Evolutionary conservation across 495 filamentous ascomycete species (phyloP).

Genomic region (Talaromyces liani): DNA sequence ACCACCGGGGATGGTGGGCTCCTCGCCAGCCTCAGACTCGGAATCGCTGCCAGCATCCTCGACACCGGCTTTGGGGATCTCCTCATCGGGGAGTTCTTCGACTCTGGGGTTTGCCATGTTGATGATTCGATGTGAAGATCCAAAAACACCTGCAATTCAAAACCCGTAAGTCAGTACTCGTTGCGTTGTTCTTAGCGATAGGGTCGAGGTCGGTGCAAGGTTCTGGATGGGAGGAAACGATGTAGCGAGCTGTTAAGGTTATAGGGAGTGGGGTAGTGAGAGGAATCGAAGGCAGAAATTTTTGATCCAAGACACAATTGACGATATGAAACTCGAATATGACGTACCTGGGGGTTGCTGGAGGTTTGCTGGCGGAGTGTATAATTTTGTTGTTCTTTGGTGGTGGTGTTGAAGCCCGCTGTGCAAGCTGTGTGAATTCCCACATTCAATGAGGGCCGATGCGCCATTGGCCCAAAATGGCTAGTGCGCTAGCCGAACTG

Average conservation of each 20-base stretch:
- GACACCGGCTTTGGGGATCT: constrained; percentile 58
- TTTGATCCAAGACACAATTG: background rate
- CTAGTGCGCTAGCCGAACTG: constrained; percentile 43
- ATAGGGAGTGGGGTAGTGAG: background rate
- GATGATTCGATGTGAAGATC: constrained; percentile 12
- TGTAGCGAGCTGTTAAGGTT: background rate
- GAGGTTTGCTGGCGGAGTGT: constrained; percentile 28
- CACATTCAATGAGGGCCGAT: constrained; percentile 10
- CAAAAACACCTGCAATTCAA: background rate
- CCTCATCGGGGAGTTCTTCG: constrained; percentile 93
- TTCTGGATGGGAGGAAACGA: background rate
- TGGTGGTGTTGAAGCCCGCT: constrained; percentile 24
- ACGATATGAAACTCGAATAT: constrained; percentile 8
- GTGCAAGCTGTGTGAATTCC: constrained; percentile 37
- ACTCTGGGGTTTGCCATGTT: constrained; percentile 96
- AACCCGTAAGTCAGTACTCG: background rate
- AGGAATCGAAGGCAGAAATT: background rate
- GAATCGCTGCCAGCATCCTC: constrained; percentile 79
- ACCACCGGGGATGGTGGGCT: constrained; percentile 71
- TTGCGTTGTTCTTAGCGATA: background rate
- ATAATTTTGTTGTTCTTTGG: constrained; percentile 32
- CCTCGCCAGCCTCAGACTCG: constrained; percentile 66
- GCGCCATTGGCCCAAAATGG: constrained; percentile 37
- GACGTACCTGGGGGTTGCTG: constrained; percentile 35
- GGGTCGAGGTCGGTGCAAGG: background rate